A percentile compares a stretch with the other conserved stretches of the same genome.
phyloP scores from a whole-genome alignment of 495 filamentous ascomycete species.

The Rostrohypoxylon terebratum region DNA sequence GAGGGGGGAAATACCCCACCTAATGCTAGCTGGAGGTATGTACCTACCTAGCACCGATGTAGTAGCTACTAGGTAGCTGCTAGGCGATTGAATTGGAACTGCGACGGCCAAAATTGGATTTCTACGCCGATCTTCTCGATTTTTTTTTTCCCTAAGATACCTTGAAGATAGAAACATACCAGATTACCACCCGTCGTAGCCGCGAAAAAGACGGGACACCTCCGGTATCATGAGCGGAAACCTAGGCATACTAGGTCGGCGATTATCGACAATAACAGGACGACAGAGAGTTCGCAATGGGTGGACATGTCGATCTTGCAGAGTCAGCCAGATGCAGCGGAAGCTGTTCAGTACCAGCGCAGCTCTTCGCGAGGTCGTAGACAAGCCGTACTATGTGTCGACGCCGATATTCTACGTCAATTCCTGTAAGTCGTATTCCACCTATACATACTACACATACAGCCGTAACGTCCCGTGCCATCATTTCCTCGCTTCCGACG shows the following conservation, averaged over 20 bases:
- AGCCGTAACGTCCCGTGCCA: background rate
- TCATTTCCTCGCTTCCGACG: background rate
- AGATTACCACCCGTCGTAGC: background rate
- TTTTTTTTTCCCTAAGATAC: too few species aligned
- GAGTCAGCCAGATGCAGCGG: conserved; percentile 21
- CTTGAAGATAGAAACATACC: too few species aligned
- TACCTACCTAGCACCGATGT: too few species aligned
- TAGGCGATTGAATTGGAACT: background rate
- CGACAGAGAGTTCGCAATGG: conserved; percentile 28
- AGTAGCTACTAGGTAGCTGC: background rate
- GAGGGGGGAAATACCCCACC: too few species aligned
- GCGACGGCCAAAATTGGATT: conserved; percentile 16
- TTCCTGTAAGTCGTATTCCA: conserved; percentile 70
- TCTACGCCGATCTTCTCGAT: conserved; percentile 6
- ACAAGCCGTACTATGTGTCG: conserved; percentile 95
- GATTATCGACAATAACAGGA: conserved; percentile 27
- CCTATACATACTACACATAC: background rate
- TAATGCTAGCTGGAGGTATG: too few species aligned
- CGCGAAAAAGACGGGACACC: conserved; percentile 4
- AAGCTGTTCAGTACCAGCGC: conserved; percentile 36
- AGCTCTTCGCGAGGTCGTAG: conserved; percentile 24
- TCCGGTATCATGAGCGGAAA: conserved; percentile 40
- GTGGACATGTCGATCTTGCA: conserved; percentile 48
- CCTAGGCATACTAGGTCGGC: conserved; percentile 26
- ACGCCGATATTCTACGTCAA: conserved; percentile 99